Evolutionary conservation across 805 yeast species (phyloP).

Genomic region (Saturnispora halmiae): DNA sequence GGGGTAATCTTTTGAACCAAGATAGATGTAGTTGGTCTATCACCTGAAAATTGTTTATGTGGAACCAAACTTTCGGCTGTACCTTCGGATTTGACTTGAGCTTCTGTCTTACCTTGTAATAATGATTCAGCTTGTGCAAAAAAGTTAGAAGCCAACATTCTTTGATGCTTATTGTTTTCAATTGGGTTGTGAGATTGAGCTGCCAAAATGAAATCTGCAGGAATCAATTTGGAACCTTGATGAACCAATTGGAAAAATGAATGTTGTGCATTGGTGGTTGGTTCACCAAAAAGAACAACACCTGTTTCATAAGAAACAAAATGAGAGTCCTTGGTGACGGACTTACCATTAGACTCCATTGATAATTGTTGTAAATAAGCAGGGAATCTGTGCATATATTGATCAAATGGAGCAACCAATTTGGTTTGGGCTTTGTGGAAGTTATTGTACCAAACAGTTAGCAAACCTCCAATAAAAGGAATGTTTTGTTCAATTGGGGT

Average conservation of each 20-base stretch:
- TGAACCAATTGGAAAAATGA: conserved; percentile 99
- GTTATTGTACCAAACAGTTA: conserved; percentile 97
- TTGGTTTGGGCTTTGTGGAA: conserved; percentile 98
- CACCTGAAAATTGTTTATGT: conserved; percentile 94
- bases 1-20: conserved; percentile 95
- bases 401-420: conserved; percentile 97
- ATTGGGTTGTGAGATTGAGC: conserved; percentile 98
- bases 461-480: conserved; percentile 86
- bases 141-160: conserved; percentile 97
- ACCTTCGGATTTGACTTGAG: conserved; percentile 81
- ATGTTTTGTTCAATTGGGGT: conserved; percentile 87
- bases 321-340: conserved; percentile 85
- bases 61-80: conserved; percentile 74
- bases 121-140: conserved; percentile 98
- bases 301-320: conserved; percentile 95
- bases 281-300: conserved; percentile 93
- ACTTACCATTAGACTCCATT: conserved; percentile 98
- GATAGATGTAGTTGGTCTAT: conserved; percentile 98
- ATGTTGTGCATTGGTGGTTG: conserved; percentile 98
- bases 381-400: conserved; percentile 97
- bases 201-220: conserved; percentile 93
- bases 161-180: conserved; percentile 88
- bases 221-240: conserved; percentile 97
- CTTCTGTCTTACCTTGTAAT: conserved; percentile 88
- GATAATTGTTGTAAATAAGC: conserved; percentile 98